Conservation (phyloP, 306 rosid species). For the Rosa persica region DNA sequence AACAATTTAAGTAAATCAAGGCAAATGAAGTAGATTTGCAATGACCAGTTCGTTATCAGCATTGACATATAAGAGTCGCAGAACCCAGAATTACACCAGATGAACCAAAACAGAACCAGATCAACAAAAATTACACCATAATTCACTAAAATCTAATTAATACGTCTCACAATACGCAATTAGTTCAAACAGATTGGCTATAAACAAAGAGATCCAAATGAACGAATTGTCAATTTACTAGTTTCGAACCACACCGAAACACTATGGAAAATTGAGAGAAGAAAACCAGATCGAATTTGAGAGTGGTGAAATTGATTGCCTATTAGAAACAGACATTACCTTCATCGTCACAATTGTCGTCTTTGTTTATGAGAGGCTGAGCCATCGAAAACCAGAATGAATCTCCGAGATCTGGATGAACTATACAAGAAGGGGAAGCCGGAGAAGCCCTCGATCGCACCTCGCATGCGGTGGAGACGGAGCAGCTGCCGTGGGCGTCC, state of each 20-base stretch:
- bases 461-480: too few relatives aligned
- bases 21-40: slow-evolving; percentile 15
- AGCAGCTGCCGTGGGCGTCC: too few relatives aligned
- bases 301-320: background rate
- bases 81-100: slow-evolving; percentile 27
- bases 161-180: slow-evolving; percentile 14
- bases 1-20: slow-evolving; percentile 19
- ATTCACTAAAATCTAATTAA: slow-evolving; percentile 28
- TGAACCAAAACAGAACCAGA: slow-evolving; percentile 28
- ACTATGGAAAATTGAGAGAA: slow-evolving; percentile 9
- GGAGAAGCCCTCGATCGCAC: too few relatives aligned
- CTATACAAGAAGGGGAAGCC: too few relatives aligned
- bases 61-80: slow-evolving; percentile 22
- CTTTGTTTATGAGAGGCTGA: slow-evolving; percentile 93
- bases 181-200: slow-evolving; percentile 1
- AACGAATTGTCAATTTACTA: slow-evolving; percentile 32
- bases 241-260: slow-evolving; percentile 13
- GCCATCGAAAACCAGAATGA: slow-evolving; percentile 58
- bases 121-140: slow-evolving; percentile 26
- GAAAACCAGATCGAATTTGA: slow-evolving; percentile 31
- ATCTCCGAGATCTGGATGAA: slow-evolving; percentile 49
- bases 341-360: slow-evolving; percentile 99
- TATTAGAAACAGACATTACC: slow-evolving; percentile 41
- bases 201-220: slow-evolving; percentile 54
- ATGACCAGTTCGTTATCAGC: slow-evolving; percentile 22